Evolutionary conservation across 208 protist genomes (phyloP).

Genomic region (Wallacemonas sp.): DNA sequence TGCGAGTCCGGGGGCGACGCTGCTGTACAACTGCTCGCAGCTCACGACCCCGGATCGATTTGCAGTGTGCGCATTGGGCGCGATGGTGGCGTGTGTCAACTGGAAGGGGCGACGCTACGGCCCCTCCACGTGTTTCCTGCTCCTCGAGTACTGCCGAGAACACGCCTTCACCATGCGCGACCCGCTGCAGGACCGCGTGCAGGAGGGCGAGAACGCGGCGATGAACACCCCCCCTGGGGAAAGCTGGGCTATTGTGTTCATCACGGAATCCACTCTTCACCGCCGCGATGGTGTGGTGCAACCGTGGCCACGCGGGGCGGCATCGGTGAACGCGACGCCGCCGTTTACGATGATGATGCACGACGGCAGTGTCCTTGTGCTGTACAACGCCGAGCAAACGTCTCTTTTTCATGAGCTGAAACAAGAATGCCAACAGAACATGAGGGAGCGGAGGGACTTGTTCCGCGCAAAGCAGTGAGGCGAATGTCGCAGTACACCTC

Average conservation of each 20-base stretch:
- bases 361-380: constrained; percentile 39
- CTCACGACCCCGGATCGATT: constrained; percentile 36
- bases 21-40: constrained; percentile 58
- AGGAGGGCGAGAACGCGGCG: background rate
- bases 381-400: constrained; percentile 66
- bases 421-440: background rate
- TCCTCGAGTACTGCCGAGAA: constrained; percentile 56
- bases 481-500: too few relatives aligned
- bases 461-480: background rate
- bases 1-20: background rate
- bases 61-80: background rate
- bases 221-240: background rate
- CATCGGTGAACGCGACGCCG: constrained; percentile 18
- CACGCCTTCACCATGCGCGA: background rate
- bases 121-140: constrained; percentile 28
- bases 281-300: background rate
- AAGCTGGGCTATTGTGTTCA: background rate
- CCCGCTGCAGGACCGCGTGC: background rate
- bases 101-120: constrained; percentile 39
- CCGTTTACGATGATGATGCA: constrained; percentile 45
- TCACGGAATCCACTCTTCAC: constrained; percentile 1
- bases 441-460: constrained; percentile 18
- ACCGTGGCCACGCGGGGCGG: constrained; percentile 4
- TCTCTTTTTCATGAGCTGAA: constrained; percentile 35
- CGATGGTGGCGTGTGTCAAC: constrained; percentile 26